A percentile compares a stretch with the other conserved stretches of the same genome.
Evolutionary conservation across 163 green algal species (phyloP).

Genomic region (Prototheca wickerhamii): DNA sequence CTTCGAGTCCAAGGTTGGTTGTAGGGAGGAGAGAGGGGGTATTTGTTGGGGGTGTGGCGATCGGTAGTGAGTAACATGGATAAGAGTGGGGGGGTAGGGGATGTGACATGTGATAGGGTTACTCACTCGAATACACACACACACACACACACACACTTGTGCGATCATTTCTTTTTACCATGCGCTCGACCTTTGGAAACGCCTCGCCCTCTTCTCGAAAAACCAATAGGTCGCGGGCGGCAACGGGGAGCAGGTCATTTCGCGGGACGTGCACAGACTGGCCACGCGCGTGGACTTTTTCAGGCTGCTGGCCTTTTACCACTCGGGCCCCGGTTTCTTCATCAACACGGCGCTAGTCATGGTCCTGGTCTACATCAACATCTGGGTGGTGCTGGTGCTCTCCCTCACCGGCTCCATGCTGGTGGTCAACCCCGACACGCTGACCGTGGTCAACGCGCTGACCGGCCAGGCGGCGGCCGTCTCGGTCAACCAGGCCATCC

Average conservation of each 20-base stretch:
- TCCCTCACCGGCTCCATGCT: constrained; percentile 26
- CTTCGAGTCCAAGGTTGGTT: constrained; percentile 88
- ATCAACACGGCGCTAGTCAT: constrained; percentile 71
- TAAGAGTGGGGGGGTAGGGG: too few species aligned
- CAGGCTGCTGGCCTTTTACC: constrained; percentile 72
- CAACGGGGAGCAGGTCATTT: constrained; percentile 79
- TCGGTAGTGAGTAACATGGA: too few species aligned
- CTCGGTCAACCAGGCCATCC: constrained; percentile 32
- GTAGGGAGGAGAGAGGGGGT: too few species aligned
- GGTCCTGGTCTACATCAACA: constrained; percentile 56
- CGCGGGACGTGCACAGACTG: constrained; percentile 65
- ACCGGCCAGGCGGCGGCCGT: constrained; percentile 3
- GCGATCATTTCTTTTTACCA: too few species aligned
- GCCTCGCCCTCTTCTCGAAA: too few species aligned
- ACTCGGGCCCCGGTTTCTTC: constrained; percentile 73
- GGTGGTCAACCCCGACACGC: constrained; percentile 8
- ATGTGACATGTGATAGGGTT: too few species aligned
- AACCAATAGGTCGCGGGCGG: constrained; percentile 55
- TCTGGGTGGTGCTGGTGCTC: constrained; percentile 63
- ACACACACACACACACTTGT: too few species aligned
- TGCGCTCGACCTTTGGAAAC: too few species aligned
- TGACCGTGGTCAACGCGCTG: constrained; percentile 1
- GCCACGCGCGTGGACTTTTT: constrained; percentile 73
- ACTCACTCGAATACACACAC: too few species aligned
- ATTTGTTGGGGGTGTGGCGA: constrained; percentile 16